Evolutionary conservation across 2,329 filamentous ascomycete genomes (phyloP).

Genomic region (Catunica adiposa): DNA sequence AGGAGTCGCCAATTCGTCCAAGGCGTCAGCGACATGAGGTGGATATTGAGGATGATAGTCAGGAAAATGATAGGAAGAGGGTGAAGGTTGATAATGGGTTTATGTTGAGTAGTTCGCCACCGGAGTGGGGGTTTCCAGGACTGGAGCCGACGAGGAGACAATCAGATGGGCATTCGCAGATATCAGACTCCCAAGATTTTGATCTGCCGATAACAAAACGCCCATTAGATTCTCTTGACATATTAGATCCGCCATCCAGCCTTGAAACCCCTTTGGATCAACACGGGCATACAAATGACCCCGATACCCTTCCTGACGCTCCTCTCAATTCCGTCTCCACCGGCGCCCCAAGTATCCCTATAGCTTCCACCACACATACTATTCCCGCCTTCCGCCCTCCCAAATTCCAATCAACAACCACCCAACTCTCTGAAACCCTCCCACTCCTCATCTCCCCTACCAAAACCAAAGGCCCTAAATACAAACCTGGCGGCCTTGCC

Average conservation of each 20-base stretch:
- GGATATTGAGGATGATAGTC: conserved; percentile 19
- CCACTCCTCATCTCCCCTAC: background rate
- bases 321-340: background rate
- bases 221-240: too few species aligned
- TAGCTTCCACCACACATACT: conserved; percentile 6
- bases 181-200: too few species aligned
- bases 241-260: background rate
- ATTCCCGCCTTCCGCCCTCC: conserved; percentile 24
- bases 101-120: background rate
- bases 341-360: background rate
- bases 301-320: background rate
- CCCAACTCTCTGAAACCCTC: conserved; percentile 4
- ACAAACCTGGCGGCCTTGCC: conserved; percentile 24
- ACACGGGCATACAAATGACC: background rate
- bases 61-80: conserved; percentile 12
- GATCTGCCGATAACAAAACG: too few species aligned
- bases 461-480: conserved; percentile 15
- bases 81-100: conserved; percentile 5
- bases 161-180: too few species aligned
- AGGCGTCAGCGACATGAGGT: conserved; percentile 18
- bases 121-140: background rate
- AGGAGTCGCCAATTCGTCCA: conserved; percentile 11
- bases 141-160: background rate
- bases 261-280: background rate
- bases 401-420: conserved; percentile 23